Evolutionary conservation across 2,329 filamentous ascomycete genomes (phyloP), one percentile per base, ranked within the genome.

Genomic region (Volutella citrinella): DNA sequence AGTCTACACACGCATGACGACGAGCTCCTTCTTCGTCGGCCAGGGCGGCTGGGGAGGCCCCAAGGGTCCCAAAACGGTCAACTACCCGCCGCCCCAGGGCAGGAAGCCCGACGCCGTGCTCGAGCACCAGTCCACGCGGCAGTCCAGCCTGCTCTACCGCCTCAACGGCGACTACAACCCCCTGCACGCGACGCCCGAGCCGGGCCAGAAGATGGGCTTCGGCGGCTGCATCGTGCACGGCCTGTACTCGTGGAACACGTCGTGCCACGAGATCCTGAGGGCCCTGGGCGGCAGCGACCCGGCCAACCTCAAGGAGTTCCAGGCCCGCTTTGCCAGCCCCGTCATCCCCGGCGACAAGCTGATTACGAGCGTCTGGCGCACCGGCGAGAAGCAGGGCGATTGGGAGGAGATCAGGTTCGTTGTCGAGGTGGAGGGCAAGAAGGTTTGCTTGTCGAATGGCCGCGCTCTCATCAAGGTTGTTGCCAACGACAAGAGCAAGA

Each of bases 121-220:
- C 48, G 75, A 78, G 52, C 76, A 84, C 52, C 82, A 88, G 63
- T 88, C 84, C 5, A 84, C 69, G 17, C 56, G 68, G 33, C 80
- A 90, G 66, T 86, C 86, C 5, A 79, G 87, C 8, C 76, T 85
- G 44, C 69, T 93, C 35, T 93, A 93, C 64, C 77, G 87, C 44
- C 75, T 95, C 31, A 95, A 95, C 52, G 89, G 89, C 47, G 90
- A 95, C 68, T 95, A 95, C 66, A 95, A 95, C 69, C 90, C 89
- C 18, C 80, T 95, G 21, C 89, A 95, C 59, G 88, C 87, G 7
- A 86, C 85, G 13, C 88, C 88, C 10, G 86, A 88, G 64, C 87
- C 88, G 0, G 88, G 88, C 41, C 66, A 78, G 63, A 84, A 88
- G 67, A 95, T 95, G 87, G 89, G 90, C 40, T 95, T 95, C 50